Percentiles rank a stretch among this genome's conserved stretches.
phyloP scores from a whole-genome alignment of 2,329 filamentous ascomycete species.

The Delphinella strobiligena region DNA sequence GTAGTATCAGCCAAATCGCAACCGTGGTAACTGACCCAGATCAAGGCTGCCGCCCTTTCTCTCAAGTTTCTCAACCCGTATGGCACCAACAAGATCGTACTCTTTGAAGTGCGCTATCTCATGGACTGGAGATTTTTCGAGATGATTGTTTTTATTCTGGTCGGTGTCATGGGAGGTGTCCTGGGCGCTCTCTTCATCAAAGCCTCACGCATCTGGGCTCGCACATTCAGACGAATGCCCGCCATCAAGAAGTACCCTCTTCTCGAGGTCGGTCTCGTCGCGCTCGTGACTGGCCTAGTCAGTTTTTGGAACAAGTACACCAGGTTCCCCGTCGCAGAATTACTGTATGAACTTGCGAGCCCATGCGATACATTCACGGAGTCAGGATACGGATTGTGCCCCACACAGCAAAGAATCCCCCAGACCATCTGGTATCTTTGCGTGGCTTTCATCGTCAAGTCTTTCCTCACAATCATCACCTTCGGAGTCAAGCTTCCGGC shows the following conservation, averaged over 20 bases:
- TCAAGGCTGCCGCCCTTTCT: slow-evolving; percentile 64
- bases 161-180: slow-evolving; percentile 74
- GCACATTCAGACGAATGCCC: slow-evolving; percentile 69
- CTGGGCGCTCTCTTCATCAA: slow-evolving; percentile 93
- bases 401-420: slow-evolving; percentile 64
- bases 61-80: slow-evolving; percentile 95
- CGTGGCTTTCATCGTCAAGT: slow-evolving; percentile 79
- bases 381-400: slow-evolving; percentile 67
- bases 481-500: slow-evolving; percentile 96
- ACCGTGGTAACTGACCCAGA: no score
- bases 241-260: slow-evolving; percentile 74
- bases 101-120: slow-evolving; percentile 87
- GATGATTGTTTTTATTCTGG: slow-evolving; percentile 68
- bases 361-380: slow-evolving; percentile 65
- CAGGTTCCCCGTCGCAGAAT: slow-evolving; percentile 76
- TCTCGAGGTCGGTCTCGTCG: slow-evolving; percentile 79
- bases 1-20: slow-evolving; percentile 15
- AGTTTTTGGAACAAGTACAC: slow-evolving; percentile 93
- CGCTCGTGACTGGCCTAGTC: slow-evolving; percentile 67
- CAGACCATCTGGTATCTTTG: slow-evolving; percentile 59
- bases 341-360: slow-evolving; percentile 80
- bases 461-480: slow-evolving; percentile 74
- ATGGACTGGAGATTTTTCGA: slow-evolving; percentile 94
- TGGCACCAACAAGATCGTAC: slow-evolving; percentile 88
- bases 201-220: slow-evolving; percentile 80